A percentile compares a stretch with the other conserved stretches of the same genome.
Evolutionary conservation across 108 stramenopile genomes (phyloP).

Genomic region (Stephanodiscus triporus): DNA sequence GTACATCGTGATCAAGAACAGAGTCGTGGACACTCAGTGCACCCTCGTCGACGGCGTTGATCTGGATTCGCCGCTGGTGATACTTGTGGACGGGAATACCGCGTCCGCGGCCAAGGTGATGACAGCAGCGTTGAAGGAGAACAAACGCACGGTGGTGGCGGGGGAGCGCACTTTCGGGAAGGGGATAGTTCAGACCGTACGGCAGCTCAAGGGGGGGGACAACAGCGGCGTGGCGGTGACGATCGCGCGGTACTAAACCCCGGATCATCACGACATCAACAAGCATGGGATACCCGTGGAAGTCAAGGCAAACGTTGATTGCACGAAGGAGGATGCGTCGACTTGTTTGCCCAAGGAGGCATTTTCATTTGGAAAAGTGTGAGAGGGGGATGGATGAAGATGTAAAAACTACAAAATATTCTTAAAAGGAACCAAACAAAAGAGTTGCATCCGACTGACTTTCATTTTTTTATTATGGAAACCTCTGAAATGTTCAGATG

Average conservation of each 20-base stretch:
- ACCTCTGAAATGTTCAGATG: no score
- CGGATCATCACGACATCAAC: slow-evolving; percentile 86
- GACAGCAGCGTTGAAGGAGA: slow-evolving; percentile 89
- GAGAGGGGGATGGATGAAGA: not conserved
- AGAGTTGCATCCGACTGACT: no score
- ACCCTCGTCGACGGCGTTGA: no score
- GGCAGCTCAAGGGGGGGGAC: no score
- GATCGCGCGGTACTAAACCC: slow-evolving; percentile 88
- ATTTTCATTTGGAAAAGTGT: slow-evolving; percentile 19
- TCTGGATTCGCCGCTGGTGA: no score
- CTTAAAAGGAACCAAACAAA: not conserved
- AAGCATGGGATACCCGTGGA: slow-evolving; percentile 81
- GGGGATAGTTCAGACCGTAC: slow-evolving; percentile 91
- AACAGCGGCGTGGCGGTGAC: no score
- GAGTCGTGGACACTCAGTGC: slow-evolving; percentile 76
- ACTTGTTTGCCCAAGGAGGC: slow-evolving; percentile 55
- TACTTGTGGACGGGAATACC: no score
- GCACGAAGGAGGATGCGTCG: slow-evolving; percentile 76
- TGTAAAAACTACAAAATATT: no score
- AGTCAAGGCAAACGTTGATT: slow-evolving; percentile 59
- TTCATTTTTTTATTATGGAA: no score
- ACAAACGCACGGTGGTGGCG: slow-evolving; percentile 73
- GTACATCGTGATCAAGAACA: slow-evolving; percentile 83
- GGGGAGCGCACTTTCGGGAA: slow-evolving; percentile 91
- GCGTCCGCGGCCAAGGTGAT: slow-evolving; percentile 91